Percentiles rank a stretch among this genome's conserved stretches.
phyloP scores from a whole-genome alignment of 2,329 filamentous ascomycete species.

The Ceratocystis lukuohia region DNA sequence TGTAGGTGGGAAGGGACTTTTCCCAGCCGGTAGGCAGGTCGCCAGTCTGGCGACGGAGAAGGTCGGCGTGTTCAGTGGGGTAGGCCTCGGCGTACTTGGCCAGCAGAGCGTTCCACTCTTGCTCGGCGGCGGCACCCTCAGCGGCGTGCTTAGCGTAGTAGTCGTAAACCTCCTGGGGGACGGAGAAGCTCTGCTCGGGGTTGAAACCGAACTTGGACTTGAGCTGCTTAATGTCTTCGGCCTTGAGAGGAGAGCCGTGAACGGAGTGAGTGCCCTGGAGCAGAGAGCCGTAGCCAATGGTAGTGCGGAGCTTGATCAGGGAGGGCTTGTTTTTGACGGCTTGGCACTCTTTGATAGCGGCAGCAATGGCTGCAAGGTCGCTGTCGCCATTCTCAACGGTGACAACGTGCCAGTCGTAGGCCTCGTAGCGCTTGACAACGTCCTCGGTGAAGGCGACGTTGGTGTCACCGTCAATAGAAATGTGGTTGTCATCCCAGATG shows the following conservation, averaged over 20 bases:
- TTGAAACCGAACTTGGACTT: conserved; percentile 96
- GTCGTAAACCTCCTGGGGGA: conserved; percentile 91
- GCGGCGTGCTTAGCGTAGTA: conserved; percentile 71
- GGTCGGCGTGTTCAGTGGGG: conserved; percentile 66
- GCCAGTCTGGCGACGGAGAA: conserved; percentile 64
- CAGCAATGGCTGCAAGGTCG: conserved; percentile 78
- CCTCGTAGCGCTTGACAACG: conserved; percentile 83
- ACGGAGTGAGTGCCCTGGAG: conserved; percentile 89
- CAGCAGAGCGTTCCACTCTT: conserved; percentile 91
- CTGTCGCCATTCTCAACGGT: conserved; percentile 76
- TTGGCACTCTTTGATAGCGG: conserved; percentile 72
- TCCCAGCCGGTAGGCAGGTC: conserved; percentile 94
- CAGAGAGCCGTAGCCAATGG: conserved; percentile 90
- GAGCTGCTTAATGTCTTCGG: conserved; percentile 82
- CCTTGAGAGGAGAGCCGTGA: conserved; percentile 91
- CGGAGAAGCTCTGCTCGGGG: conserved; percentile 81
- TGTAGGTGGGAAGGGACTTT: conserved; percentile 84
- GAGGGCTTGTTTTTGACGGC: conserved; percentile 91
- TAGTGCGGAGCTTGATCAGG: conserved; percentile 92
- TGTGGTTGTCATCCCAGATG: conserved; percentile 98
- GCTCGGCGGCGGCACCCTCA: conserved; percentile 75
- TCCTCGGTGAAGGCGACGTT: conserved; percentile 96
- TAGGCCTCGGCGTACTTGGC: conserved; percentile 71
- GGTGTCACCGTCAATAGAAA: conserved; percentile 88
- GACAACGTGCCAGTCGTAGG: conserved; percentile 91